Conservation (phyloP, 148 eudicot genomes). For the Gaultheria prostrata region DNA sequence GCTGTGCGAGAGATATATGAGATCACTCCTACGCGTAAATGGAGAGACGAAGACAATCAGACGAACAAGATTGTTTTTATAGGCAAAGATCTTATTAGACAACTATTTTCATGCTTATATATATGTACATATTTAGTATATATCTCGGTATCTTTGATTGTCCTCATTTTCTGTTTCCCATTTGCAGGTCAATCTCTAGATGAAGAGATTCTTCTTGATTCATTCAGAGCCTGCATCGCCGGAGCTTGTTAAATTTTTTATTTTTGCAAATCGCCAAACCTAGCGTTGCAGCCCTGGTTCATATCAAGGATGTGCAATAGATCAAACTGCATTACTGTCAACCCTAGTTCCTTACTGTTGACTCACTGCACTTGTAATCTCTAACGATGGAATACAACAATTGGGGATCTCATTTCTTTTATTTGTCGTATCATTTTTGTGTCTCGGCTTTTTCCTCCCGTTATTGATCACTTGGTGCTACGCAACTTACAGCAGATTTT, state of each 20-base stretch:
- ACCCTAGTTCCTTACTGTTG: background rate
- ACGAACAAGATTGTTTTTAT: conserved; percentile 84
- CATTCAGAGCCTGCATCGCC: conserved; percentile 46
- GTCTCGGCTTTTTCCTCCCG: too few species aligned
- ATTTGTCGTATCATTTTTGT: background rate
- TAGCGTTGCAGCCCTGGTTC: background rate
- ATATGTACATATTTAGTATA: background rate
- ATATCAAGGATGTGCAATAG: background rate
- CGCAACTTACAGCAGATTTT: background rate
- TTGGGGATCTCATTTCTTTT: background rate
- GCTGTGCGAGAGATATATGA: conserved; percentile 96
- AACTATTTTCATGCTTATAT: background rate
- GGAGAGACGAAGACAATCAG: conserved; percentile 60
- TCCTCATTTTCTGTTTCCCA: background rate
- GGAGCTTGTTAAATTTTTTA: conserved; percentile 15
- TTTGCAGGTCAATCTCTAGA: conserved; percentile 71
- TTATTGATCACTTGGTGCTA: background rate
- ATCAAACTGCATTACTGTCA: background rate
- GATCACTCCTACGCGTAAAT: conserved; percentile 77
- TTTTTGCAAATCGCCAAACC: background rate
- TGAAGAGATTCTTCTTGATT: conserved; percentile 54
- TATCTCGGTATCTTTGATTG: background rate
- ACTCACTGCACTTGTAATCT: background rate
- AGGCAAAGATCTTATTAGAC: conserved; percentile 38
- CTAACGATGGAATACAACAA: background rate